phyloP scores from a whole-genome alignment of 176 grass and related monocot species.

The Triticum aestivum region DNA sequence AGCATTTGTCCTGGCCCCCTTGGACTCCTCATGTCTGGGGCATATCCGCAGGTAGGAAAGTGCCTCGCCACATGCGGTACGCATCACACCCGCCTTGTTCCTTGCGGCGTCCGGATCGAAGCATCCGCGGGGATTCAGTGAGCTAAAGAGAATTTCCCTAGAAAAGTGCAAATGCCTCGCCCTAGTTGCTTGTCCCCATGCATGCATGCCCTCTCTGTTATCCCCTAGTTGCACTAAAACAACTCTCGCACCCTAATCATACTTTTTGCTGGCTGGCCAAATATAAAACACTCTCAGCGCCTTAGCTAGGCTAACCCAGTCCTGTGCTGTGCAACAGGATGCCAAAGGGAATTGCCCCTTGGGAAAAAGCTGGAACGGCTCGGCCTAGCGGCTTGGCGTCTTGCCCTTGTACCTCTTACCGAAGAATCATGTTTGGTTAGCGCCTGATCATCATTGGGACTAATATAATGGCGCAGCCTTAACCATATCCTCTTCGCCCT shows the following conservation, averaged over 20 bases:
- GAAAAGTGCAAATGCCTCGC: slow-evolving; percentile 56
- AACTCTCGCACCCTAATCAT: not conserved
- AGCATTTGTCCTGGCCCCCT: slow-evolving; percentile 45
- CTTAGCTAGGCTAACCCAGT: not conserved
- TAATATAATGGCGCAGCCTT: slow-evolving; percentile 34
- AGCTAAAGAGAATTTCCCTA: slow-evolving; percentile 48
- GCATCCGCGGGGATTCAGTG: slow-evolving; percentile 28
- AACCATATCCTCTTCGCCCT: slow-evolving; percentile 51
- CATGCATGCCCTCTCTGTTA: slow-evolving; percentile 3
- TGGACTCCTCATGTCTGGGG: slow-evolving; percentile 54
- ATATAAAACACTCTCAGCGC: slow-evolving; percentile 27
- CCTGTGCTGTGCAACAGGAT: slow-evolving; percentile 24
- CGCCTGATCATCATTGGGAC: slow-evolving; percentile 34
- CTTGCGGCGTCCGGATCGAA: slow-evolving; percentile 46
- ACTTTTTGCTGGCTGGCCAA: slow-evolving; percentile 21
- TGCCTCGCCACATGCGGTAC: slow-evolving; percentile 46
- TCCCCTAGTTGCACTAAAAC: slow-evolving; percentile 41
- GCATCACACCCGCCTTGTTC: slow-evolving; percentile 37
- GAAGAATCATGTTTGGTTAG: slow-evolving; percentile 30
- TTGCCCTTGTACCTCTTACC: slow-evolving; percentile 44
- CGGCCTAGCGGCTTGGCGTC: slow-evolving; percentile 50
- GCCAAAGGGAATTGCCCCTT: slow-evolving; percentile 46
- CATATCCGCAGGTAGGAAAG: slow-evolving; percentile 52
- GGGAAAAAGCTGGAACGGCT: slow-evolving; percentile 53
- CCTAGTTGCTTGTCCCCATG: slow-evolving; percentile 39